Evolutionary conservation across 768 basidiomycete genomes (phyloP).

Genomic region (Galerina sulciceps): DNA sequence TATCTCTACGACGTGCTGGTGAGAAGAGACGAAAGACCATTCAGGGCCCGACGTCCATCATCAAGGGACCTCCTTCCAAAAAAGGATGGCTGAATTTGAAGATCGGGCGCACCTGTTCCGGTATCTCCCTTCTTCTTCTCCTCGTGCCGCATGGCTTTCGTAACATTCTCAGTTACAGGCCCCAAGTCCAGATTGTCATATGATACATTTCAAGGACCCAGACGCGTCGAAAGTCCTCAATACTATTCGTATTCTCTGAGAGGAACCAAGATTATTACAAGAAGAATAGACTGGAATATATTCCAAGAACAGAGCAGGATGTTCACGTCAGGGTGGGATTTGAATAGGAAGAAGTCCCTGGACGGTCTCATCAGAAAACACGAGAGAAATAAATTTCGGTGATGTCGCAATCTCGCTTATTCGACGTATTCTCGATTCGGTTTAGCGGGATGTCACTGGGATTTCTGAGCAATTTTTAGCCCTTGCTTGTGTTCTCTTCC

Average conservation of each 20-base stretch:
- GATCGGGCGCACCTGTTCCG: conserved; percentile 2
- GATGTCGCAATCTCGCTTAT: conserved; percentile 16
- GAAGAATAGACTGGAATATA: not conserved
- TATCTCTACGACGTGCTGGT: not conserved
- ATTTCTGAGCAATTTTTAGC: conserved; percentile 9
- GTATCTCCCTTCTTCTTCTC: not conserved
- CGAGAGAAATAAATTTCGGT: not conserved
- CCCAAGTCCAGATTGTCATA: not conserved
- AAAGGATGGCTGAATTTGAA: conserved; percentile 14
- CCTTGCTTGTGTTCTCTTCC: conserved; percentile 15
- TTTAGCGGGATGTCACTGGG: conserved; percentile 7
- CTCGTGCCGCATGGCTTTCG: conserved; percentile 5
- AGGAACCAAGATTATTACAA: too few species aligned
- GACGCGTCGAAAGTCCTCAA: not conserved
- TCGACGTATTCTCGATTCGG: not conserved
- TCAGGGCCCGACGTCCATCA: conserved; percentile 1
- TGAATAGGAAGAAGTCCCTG: not conserved
- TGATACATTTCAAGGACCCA: not conserved
- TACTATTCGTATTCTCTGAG: not conserved
- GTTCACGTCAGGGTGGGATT: not conserved
- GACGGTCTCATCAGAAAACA: conserved; percentile 5
- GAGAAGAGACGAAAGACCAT: not conserved
- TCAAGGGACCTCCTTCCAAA: not conserved
- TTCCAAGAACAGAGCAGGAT: too few species aligned
- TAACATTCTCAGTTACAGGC: not conserved